Percentiles rank a stretch among this genome's conserved stretches.
Conservation (phyloP, 2,329 filamentous ascomycete genomes). For the Ascosphaera pollenicola region DNA sequence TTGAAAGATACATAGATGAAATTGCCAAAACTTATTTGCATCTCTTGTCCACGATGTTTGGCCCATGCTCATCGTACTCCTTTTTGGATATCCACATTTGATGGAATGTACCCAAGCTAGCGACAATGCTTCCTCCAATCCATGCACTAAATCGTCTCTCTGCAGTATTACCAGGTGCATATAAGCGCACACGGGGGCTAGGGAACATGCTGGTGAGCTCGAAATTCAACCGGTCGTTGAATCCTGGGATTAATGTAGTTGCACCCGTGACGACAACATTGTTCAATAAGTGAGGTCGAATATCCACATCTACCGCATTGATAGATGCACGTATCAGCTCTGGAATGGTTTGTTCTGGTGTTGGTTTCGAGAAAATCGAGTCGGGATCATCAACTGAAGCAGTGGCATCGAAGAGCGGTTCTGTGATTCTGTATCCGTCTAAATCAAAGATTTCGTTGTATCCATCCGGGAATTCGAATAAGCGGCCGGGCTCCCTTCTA, state of each 20-base stretch:
- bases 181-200: constrained; percentile 65
- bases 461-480: constrained; percentile 94
- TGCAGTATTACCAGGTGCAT: constrained; percentile 63
- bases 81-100: constrained; percentile 98
- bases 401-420: constrained; percentile 77
- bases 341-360: constrained; percentile 59
- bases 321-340: constrained; percentile 61
- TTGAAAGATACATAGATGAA: neutral
- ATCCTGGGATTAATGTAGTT: constrained; percentile 67
- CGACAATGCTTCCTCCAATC: constrained; percentile 92
- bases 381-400: constrained; percentile 37
- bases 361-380: constrained; percentile 27
- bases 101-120: constrained; percentile 90
- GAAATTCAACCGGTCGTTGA: constrained; percentile 72
- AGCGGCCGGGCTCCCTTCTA: constrained; percentile 50
- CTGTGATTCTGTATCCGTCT: constrained; percentile 66
- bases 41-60: constrained; percentile 78
- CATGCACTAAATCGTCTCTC: constrained; percentile 85
- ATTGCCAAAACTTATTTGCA: constrained; percentile 43
- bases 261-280: constrained; percentile 91
- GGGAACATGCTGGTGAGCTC: constrained; percentile 70
- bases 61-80: constrained; percentile 92
- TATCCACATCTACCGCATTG: constrained; percentile 65
- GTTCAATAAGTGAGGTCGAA: constrained; percentile 58
- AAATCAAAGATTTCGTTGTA: constrained; percentile 87